phyloP scores from a whole-genome alignment of 345 rosid genomes.

The Populus deltoides region DNA sequence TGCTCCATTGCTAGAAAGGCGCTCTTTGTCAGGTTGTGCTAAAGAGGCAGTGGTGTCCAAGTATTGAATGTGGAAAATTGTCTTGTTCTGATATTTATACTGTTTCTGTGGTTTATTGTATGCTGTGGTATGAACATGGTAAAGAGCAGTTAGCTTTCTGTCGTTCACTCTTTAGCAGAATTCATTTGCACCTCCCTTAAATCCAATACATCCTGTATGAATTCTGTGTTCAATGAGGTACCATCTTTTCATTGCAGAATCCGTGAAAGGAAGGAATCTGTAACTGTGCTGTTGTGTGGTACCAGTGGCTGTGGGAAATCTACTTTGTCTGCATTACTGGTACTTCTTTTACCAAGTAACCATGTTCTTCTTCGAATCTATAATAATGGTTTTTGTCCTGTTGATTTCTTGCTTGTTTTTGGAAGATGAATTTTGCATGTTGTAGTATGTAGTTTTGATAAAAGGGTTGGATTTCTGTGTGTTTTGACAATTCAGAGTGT shows the following conservation, averaged over 20 bases:
- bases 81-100: background rate
- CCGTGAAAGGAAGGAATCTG: constrained; percentile 96
- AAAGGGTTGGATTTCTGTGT: background rate
- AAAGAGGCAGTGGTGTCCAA: background rate
- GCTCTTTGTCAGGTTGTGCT: background rate
- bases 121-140: background rate
- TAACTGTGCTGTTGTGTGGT: constrained; percentile 93
- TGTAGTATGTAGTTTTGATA: background rate
- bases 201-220: background rate
- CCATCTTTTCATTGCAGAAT: constrained; percentile 56
- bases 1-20: background rate
- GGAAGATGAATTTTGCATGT: background rate
- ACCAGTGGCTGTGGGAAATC: constrained; percentile 99
- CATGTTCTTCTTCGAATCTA: constrained; percentile 6
- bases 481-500: background rate
- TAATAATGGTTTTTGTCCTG: background rate
- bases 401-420: background rate
- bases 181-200: background rate
- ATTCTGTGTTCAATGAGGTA: background rate
- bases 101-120: background rate
- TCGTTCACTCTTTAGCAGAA: background rate
- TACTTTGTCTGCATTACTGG: constrained; percentile 98
- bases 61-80: background rate
- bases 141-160: background rate
- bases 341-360: constrained; percentile 31